These are phyloP conservation scores for Pseudohyphozyma bogoriensis DNA, from an alignment of 768 basidiomycete genomes.

Conservation along the genomic window DNA sequence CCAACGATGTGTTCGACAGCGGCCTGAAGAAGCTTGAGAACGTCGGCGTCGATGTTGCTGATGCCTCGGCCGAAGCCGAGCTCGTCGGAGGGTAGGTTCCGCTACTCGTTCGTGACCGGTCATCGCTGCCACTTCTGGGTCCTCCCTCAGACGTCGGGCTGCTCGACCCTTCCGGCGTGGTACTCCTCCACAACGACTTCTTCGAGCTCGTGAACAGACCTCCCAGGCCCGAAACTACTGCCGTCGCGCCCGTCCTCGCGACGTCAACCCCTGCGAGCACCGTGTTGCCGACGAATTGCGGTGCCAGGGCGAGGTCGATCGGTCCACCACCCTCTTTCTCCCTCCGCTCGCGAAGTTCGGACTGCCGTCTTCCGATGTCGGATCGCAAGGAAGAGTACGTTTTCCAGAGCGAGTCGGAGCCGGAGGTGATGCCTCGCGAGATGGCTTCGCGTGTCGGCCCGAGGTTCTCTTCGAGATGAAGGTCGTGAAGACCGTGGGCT, in stretches of 20 bases:
- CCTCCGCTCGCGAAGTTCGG: constrained; percentile 8
- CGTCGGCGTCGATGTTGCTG: no score
- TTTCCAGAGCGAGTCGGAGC: constrained; percentile 44
- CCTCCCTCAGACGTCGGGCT: no score
- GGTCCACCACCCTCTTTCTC: constrained; percentile 1
- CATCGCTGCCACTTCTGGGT: not conserved
- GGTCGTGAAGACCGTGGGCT: constrained; percentile 85
- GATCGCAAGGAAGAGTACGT: constrained; percentile 16
- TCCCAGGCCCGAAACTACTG: constrained; percentile 21
- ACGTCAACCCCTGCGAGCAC: constrained; percentile 25
- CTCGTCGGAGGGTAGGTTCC: not conserved
- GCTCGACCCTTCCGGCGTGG: not conserved
- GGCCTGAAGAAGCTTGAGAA: no score
- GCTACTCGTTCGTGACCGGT: not conserved
- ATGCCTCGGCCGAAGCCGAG: not conserved
- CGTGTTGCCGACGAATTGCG: not conserved
- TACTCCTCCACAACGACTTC: not conserved
- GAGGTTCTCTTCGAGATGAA: constrained; percentile 86
- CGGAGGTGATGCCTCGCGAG: constrained; percentile 58
- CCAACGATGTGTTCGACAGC: no score
- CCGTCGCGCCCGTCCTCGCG: constrained; percentile 20
- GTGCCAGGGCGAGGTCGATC: not conserved
- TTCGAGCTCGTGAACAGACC: constrained; percentile 4
- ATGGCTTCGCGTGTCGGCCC: constrained; percentile 86
- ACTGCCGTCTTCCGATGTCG: constrained; percentile 23